Conservation (phyloP, 2,329 filamentous ascomycete species). For the Fusarium proliferatum region DNA sequence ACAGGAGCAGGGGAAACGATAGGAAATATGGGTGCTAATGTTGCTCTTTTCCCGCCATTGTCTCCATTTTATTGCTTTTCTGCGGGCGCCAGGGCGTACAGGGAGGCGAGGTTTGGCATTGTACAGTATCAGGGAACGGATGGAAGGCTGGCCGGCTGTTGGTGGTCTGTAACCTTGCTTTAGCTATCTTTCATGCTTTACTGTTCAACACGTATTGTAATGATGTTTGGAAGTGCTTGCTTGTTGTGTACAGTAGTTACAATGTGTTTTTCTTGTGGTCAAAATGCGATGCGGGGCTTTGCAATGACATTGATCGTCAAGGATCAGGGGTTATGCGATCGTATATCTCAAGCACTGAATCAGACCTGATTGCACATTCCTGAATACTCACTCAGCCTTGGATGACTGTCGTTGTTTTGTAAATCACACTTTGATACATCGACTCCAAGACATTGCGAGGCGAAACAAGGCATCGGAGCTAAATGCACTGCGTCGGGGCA, state of each 20-base stretch:
- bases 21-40: slow-evolving; percentile 3
- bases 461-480: not conserved
- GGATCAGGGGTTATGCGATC: not conserved
- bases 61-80: slow-evolving; percentile 4
- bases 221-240: slow-evolving; percentile 2
- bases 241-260: not conserved
- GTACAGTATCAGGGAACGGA: slow-evolving; percentile 29
- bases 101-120: slow-evolving; percentile 27
- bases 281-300: not conserved
- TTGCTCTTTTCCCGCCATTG: slow-evolving; percentile 5
- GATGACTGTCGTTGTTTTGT: not conserved
- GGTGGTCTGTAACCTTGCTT: slow-evolving; percentile 24
- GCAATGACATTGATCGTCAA: not conserved
- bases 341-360: not conserved
- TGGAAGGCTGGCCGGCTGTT: slow-evolving; percentile 17
- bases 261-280: not conserved
- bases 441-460: not conserved
- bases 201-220: slow-evolving; percentile 27
- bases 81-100: slow-evolving; percentile 33
- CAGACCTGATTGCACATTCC: not conserved
- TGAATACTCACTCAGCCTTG: not conserved
- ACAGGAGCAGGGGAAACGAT: slow-evolving; percentile 4
- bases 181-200: slow-evolving; percentile 30
- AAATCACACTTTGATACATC: not conserved
- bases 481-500: not conserved